A percentile compares a stretch with the other conserved stretches of the same genome.
These are phyloP conservation scores for Artomyces pyxidatus DNA, from an alignment of 768 basidiomycete species.

Conservation along the genomic window DNA sequence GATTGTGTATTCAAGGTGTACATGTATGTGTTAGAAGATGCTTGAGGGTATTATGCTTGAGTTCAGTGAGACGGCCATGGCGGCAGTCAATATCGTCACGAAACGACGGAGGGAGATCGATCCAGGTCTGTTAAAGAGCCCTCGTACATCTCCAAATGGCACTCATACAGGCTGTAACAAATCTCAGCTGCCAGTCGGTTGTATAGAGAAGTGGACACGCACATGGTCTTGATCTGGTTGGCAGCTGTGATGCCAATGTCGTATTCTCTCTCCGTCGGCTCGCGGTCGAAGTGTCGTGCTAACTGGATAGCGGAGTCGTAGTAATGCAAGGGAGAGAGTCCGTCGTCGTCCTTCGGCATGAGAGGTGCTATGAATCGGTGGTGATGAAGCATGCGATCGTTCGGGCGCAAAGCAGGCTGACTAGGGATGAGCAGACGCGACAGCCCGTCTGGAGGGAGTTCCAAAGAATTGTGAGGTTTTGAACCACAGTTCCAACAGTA, in stretches of 20 bases:
- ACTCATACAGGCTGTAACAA: slow-evolving; percentile 47
- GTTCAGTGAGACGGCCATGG: too few species aligned
- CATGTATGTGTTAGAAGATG: too few species aligned
- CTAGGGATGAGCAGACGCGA: slow-evolving; percentile 69
- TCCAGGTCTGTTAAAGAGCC: slow-evolving; percentile 38
- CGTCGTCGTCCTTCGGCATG: slow-evolving; percentile 46
- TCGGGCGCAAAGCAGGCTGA: slow-evolving; percentile 61
- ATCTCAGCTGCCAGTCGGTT: not conserved
- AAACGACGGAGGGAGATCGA: not conserved
- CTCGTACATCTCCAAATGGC: slow-evolving; percentile 56
- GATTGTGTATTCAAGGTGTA: too few species aligned
- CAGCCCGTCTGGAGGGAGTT: slow-evolving; percentile 41
- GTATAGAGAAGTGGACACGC: slow-evolving; percentile 17
- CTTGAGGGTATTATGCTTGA: too few species aligned
- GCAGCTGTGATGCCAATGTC: slow-evolving; percentile 54
- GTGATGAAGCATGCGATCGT: slow-evolving; percentile 71
- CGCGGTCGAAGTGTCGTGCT: slow-evolving; percentile 49
- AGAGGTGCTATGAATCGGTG: slow-evolving; percentile 71
- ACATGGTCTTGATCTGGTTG: slow-evolving; percentile 55
- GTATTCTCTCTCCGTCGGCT: slow-evolving; percentile 64
- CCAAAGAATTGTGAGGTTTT: not conserved
- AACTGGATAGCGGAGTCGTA: slow-evolving; percentile 74
- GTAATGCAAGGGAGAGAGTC: slow-evolving; percentile 62
- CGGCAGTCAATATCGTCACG: too few species aligned
- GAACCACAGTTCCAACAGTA: not conserved